Evolutionary conservation across 2,329 filamentous ascomycete genomes (phyloP), one percentile per base, ranked within the genome.

Genomic region (Thelonectria discophora): DNA sequence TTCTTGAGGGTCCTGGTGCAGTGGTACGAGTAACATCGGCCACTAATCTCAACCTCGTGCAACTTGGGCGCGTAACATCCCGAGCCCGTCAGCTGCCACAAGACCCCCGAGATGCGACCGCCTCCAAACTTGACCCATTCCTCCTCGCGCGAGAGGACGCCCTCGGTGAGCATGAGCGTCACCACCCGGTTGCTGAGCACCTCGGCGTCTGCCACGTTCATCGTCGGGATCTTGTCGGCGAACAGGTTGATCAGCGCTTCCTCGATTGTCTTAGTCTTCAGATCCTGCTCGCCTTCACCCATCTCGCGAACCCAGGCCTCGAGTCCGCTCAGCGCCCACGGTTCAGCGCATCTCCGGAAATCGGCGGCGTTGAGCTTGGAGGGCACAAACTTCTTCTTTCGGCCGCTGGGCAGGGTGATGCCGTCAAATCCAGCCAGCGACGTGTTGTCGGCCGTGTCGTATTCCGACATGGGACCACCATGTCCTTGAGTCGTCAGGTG

Each of bases 171-270:
- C 92, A 99, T 95, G 48, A 89, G 86, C 56, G 88, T 82, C 2
- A 97, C 88, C 0, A 97, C 91, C 42, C 87, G 88, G 60, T 87
- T 86, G 64, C 92, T 92, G 53, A 99, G 82, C 1, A 89, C 90
- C 75, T 99, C 95, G 0, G 95, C 95, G 81, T 99, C 96, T 6
- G 94, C 94, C 43, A 95, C 94, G 70, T 99, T 98, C 93, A 99
- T 97, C 0, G 93, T 99, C 0, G 95, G 94, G 1, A 99, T 93
- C 77, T 97, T 98, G 78, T 92, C 87, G 2, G 92, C 97, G 75
- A 99, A 98, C 7, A 99, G 82, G 30, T 89, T 91, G 43, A 97
- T 89, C 43, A 99, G 83, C 2, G 92, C 94, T 68, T 98, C 94
- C 60, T 93, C 90, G 53, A 99, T 88, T 2, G 91, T 89, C 72